Conservation (phyloP, 1,139 yeast species). For the Saccharomyces hybrid region DNA sequence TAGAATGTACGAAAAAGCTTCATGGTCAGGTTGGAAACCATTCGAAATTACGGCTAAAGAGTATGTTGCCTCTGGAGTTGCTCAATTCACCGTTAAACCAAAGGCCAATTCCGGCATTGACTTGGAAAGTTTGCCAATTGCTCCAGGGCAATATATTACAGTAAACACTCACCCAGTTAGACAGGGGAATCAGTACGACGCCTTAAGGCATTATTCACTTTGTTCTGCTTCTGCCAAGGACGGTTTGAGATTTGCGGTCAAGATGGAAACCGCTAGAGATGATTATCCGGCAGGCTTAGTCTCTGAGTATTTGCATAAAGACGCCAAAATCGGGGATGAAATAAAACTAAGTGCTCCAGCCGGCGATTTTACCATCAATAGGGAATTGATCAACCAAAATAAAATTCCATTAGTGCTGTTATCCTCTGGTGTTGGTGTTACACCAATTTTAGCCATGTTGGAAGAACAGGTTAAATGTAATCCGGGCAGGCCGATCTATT, state of each 20-base stretch:
- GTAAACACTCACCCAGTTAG: slow-evolving; percentile 38
- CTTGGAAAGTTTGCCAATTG: slow-evolving; percentile 35
- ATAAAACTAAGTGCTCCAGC: slow-evolving; percentile 43
- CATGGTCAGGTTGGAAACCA: slow-evolving; percentile 50
- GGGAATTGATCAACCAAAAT: slow-evolving; percentile 15
- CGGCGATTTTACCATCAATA: slow-evolving; percentile 44
- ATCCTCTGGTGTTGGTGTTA: slow-evolving; percentile 64
- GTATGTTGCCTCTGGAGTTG: slow-evolving; percentile 40
- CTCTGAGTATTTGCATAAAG: slow-evolving; percentile 46
- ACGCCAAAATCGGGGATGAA: slow-evolving; percentile 43
- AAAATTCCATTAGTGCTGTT: slow-evolving; percentile 40
- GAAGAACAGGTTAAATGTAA: slow-evolving; percentile 31
- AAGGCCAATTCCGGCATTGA: slow-evolving; percentile 31
- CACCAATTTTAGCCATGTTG: slow-evolving; percentile 51
- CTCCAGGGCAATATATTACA: slow-evolving; percentile 55
- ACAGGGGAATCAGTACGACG: slow-evolving; percentile 27
- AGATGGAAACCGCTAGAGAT: slow-evolving; percentile 28
- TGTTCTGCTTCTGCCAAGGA: slow-evolving; percentile 19
- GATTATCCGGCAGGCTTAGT: slow-evolving; percentile 37
- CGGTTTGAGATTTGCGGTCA: slow-evolving; percentile 41
- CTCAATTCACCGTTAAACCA: slow-evolving; percentile 48
- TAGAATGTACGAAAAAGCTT: slow-evolving; percentile 39
- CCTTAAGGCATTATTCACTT: slow-evolving; percentile 30
- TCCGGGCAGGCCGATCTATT: slow-evolving; percentile 26
- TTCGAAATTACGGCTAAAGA: slow-evolving; percentile 42